Percentiles rank a stretch among this genome's conserved stretches.
Conservation (phyloP, 805 yeast species). For the Kodamaea hsintzibuensis region DNA sequence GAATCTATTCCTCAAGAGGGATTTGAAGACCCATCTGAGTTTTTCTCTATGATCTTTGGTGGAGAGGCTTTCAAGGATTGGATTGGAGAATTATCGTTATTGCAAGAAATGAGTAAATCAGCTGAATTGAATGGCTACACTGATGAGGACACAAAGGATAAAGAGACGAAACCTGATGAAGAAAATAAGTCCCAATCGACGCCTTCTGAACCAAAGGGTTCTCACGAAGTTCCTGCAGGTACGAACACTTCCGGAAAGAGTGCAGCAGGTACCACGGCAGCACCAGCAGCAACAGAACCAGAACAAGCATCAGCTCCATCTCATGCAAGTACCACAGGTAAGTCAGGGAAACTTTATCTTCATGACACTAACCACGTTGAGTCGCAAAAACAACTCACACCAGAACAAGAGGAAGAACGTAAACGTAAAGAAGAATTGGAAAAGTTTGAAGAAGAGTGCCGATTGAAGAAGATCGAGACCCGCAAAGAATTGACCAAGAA, state of each 20-base stretch:
- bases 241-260: not conserved
- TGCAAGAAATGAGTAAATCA: slow-evolving; percentile 41
- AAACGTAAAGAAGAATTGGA: slow-evolving; percentile 54
- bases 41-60: slow-evolving; percentile 74
- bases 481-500: slow-evolving; percentile 62
- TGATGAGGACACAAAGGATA: slow-evolving; percentile 24
- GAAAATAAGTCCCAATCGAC: not conserved
- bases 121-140: slow-evolving; percentile 43
- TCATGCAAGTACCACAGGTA: not conserved
- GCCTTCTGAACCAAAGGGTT: slow-evolving; percentile 7
- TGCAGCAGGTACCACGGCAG: not conserved
- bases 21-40: slow-evolving; percentile 65
- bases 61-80: slow-evolving; percentile 83
- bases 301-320: not conserved
- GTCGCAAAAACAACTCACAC: slow-evolving; percentile 16
- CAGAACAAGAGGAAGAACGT: slow-evolving; percentile 45
- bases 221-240: not conserved
- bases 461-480: slow-evolving; percentile 62
- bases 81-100: slow-evolving; percentile 45
- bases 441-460: slow-evolving; percentile 75
- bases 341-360: slow-evolving; percentile 1
- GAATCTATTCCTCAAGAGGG: slow-evolving; percentile 70
- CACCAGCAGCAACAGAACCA: not conserved
- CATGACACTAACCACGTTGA: slow-evolving; percentile 2
- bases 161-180: slow-evolving; percentile 33